Evolutionary conservation across 176 grass and related monocot genomes (phyloP), one percentile per base, ranked within the genome.

Genomic region (Coix lacrymajobi): DNA sequence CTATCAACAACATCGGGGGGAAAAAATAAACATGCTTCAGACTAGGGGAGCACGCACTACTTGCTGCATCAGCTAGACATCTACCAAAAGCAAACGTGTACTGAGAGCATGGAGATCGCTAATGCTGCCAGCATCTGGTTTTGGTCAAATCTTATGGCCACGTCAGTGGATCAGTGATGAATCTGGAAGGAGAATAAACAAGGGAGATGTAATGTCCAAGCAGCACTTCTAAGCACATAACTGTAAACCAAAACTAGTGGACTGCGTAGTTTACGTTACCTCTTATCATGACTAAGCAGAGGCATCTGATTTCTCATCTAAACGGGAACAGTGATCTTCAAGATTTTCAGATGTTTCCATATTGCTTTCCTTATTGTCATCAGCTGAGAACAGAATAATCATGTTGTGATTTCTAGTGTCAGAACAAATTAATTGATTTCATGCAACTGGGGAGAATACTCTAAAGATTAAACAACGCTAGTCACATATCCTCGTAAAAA

Each of bases 311-410:
- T 87, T 48, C 49, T 46, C 56, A 70, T 76, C 73, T 76, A 22
- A 56, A 19, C 41, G 24, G 69, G 1, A 48, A 48, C 25, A 16
- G n/a, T 69, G n/a, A 71, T 62, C 41, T 76, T 54, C 29, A 38
- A 57, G 48, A 44, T 73, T 68, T 75, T 66, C 66, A 29, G 58
- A 80, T 41, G 32, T 30, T 79, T 85, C 73, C 33, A 22, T 32
- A 48, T 46, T n/a, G n/a, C 34, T 33, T 39, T 85, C 48, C 37
- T 69, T 63, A 38, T 22, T 44, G 32, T 25, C 41, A 71, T 64
- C 80, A 43, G 24, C 86, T 79, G 81, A 66, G 29, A 84, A 74
- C 30, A 66, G 8, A 79, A 60, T 34, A 69, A 14, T 16, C 66
- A 19, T 38, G 28, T 36, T 56, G 20, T 39, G 20, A 34, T 3